Percentiles rank a stretch among this genome's conserved stretches.
These are phyloP conservation scores for Saccharomycopsis hybrid DNA, from an alignment of 1,139 yeast species.

Conservation along the genomic window DNA sequence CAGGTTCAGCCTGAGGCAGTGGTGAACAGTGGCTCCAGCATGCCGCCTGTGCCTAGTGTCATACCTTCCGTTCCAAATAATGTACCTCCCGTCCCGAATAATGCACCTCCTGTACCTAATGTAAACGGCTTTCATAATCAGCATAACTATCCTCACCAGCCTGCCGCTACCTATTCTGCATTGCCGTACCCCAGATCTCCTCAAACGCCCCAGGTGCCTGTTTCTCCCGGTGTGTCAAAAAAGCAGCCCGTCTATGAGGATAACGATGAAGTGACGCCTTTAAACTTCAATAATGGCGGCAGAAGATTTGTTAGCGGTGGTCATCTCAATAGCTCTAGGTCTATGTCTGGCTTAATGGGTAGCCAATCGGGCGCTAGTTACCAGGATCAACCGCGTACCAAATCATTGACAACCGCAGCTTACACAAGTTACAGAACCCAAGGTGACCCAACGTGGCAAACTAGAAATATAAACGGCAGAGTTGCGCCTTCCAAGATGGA, in stretches of 20 bases:
- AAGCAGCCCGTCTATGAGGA: constrained; percentile 4
- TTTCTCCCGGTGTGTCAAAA: neutral
- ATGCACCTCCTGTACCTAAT: neutral
- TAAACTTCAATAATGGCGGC: constrained; percentile 3
- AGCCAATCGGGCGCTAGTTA: neutral
- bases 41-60: too few relatives aligned
- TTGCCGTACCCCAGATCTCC: constrained; percentile 4
- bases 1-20: neutral
- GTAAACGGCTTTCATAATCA: neutral
- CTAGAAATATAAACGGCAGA: constrained; percentile 1
- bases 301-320: constrained; percentile 11
- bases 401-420: constrained; percentile 8
- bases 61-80: too few relatives aligned
- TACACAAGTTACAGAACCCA: constrained; percentile 3
- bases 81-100: too few relatives aligned
- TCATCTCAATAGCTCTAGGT: neutral
- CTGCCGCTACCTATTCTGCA: neutral
- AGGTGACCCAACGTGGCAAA: neutral
- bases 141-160: too few relatives aligned
- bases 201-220: too few relatives aligned
- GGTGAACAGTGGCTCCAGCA: too few relatives aligned
- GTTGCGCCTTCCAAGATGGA: constrained; percentile 8
- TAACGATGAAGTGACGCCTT: constrained; percentile 15
- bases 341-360: neutral
- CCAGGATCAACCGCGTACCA: constrained; percentile 8